A percentile compares a stretch with the other conserved stretches of the same genome.
phyloP scores from a whole-genome alignment of 2,329 filamentous ascomycete species.

The Claviceps arundinis region DNA sequence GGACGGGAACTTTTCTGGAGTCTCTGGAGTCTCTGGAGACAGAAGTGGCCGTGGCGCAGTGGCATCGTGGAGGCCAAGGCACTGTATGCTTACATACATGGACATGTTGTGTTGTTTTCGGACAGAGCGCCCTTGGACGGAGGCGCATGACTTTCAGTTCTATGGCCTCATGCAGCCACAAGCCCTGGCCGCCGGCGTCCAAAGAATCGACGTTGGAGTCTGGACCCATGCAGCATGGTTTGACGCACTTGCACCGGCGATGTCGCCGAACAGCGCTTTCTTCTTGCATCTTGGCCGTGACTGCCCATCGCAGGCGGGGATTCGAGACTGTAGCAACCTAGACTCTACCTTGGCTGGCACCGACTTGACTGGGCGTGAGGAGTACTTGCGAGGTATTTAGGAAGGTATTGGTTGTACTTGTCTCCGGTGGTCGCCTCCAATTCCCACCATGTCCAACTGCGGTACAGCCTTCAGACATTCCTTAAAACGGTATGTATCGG shows the following conservation, averaged over 20 bases:
- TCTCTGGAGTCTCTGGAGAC: not conserved
- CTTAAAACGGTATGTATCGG: not conserved
- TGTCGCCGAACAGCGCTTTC: not conserved
- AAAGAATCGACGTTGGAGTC: not conserved
- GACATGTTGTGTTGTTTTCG: not conserved
- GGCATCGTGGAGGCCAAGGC: not conserved
- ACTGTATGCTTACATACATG: not conserved
- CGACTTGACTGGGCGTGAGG: not conserved
- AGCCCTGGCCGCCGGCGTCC: not conserved
- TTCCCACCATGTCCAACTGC: too few relatives aligned
- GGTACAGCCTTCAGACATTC: conserved; percentile 1
- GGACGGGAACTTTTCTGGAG: too few relatives aligned
- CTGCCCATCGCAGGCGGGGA: not conserved
- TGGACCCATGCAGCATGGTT: not conserved
- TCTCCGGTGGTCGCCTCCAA: not conserved
- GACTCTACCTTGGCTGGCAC: not conserved
- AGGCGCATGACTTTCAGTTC: not conserved
- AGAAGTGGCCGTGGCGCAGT: not conserved
- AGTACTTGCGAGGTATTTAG: not conserved
- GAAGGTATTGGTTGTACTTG: not conserved
- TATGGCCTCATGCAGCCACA: not conserved
- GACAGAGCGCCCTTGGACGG: not conserved
- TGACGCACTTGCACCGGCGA: not conserved
- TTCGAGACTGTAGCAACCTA: not conserved
- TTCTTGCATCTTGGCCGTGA: not conserved